phyloP scores from a whole-genome alignment of 345 rosid genomes.

The Eutrema yunnanense region DNA sequence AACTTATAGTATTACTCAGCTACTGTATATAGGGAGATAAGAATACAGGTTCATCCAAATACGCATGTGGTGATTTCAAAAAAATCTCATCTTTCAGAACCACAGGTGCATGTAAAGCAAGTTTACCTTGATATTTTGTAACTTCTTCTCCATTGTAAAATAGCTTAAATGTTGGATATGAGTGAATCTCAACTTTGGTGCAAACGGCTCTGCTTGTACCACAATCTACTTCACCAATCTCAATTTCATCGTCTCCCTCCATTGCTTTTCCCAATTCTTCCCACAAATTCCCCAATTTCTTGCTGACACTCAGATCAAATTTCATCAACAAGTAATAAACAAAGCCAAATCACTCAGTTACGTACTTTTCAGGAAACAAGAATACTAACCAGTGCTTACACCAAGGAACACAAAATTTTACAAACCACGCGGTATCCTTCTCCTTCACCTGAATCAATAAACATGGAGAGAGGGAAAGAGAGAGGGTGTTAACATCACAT shows the following conservation, averaged over 20 bases:
- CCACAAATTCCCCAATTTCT: constrained; percentile 88
- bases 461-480: not conserved
- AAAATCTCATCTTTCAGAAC: not conserved
- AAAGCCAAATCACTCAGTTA: not conserved
- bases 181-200: constrained; percentile 79
- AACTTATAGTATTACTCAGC: not conserved
- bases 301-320: constrained; percentile 40
- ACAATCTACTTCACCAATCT: constrained; percentile 96
- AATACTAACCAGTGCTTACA: constrained; percentile 90
- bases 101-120: not conserved
- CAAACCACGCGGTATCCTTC: constrained; percentile 94
- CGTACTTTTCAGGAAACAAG: not conserved
- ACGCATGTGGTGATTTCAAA: not conserved
- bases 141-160: constrained; percentile 92
- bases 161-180: constrained; percentile 90
- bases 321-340: constrained; percentile 13
- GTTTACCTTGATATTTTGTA: constrained; percentile 77
- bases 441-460: constrained; percentile 65
- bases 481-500: not conserved
- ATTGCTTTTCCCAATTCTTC: constrained; percentile 80
- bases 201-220: constrained; percentile 69
- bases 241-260: constrained; percentile 94
- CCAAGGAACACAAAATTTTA: constrained; percentile 97
- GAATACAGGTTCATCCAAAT: not conserved
- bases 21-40: not conserved